These are phyloP conservation scores for Neurospora intermedia DNA, from an alignment of 495 filamentous ascomycete species.

Conservation along the genomic window DNA sequence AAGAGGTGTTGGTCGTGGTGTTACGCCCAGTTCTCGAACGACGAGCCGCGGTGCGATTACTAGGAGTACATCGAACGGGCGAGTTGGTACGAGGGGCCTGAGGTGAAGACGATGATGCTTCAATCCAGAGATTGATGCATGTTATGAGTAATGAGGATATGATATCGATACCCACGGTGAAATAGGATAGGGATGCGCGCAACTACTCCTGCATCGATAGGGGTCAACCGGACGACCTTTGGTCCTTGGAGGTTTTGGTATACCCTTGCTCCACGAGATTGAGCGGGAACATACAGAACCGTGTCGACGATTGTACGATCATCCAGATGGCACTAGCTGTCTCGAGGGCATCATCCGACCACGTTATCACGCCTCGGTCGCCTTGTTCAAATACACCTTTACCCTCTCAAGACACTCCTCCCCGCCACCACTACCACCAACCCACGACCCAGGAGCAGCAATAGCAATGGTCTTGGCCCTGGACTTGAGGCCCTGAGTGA, in stretches of 20 bases:
- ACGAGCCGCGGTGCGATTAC: slow-evolving; percentile 1
- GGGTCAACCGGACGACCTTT: no score
- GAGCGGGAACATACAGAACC: not conserved
- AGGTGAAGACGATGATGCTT: slow-evolving; percentile 11
- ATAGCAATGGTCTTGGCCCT: slow-evolving; percentile 44
- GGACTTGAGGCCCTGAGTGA: slow-evolving; percentile 53
- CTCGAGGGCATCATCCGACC: not conserved
- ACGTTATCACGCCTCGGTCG: slow-evolving; percentile 4
- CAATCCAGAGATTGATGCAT: not conserved
- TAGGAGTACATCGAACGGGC: not conserved
- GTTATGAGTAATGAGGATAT: not conserved
- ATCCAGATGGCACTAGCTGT: not conserved
- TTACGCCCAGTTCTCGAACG: slow-evolving; percentile 36
- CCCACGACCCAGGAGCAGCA: slow-evolving; percentile 9
- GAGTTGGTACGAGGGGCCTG: slow-evolving; percentile 28
- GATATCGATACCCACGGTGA: not conserved
- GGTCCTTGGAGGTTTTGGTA: not conserved
- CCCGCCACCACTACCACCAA: slow-evolving; percentile 6
- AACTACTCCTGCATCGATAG: not conserved
- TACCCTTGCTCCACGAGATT: not conserved
- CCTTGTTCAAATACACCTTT: slow-evolving; percentile 12
- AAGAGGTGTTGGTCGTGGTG: slow-evolving; percentile 23
- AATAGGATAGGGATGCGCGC: not conserved
- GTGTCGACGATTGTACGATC: not conserved
- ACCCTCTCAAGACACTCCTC: slow-evolving; percentile 17